Evolutionary conservation across 2,329 filamentous ascomycete genomes (phyloP).

Genomic region (Chrysoporthe puriensis): DNA sequence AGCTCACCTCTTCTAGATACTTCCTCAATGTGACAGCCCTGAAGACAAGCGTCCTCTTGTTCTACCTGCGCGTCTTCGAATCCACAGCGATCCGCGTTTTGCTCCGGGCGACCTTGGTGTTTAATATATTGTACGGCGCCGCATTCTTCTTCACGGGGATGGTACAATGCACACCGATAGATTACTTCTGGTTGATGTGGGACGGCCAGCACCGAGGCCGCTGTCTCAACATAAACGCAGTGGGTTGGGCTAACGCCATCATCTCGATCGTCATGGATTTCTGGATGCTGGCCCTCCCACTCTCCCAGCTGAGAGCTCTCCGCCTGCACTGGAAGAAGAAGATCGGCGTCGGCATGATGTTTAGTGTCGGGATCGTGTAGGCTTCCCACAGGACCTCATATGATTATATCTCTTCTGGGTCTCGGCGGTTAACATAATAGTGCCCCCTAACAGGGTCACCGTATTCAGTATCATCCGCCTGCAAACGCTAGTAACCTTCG

Average conservation of each 20-base stretch:
- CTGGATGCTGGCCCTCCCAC: conserved; percentile 46
- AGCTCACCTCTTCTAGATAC: conserved; percentile 3
- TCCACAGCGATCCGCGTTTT: conserved; percentile 11
- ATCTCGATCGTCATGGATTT: conserved; percentile 48
- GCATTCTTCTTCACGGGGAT: conserved; percentile 40
- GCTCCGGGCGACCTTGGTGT: conserved; percentile 17
- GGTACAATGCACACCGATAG: conserved; percentile 45
- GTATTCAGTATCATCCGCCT: conserved; percentile 40
- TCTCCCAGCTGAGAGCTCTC: conserved; percentile 43
- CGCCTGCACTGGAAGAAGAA: conserved; percentile 47
- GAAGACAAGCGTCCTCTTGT: conserved; percentile 21
- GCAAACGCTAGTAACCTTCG: conserved; percentile 35
- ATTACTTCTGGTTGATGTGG: conserved; percentile 47
- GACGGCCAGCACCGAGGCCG: conserved; percentile 43
- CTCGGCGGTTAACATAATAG: neutral
- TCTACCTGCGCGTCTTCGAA: conserved; percentile 26
- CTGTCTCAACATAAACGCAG: conserved; percentile 45
- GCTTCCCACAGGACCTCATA: neutral
- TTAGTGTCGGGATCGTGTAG: conserved; percentile 46
- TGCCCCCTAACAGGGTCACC: conserved; percentile 34
- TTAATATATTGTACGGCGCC: conserved; percentile 29
- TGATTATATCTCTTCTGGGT: neutral
- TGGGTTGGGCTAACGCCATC: conserved; percentile 47
- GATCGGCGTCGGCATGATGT: conserved; percentile 47
- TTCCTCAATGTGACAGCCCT: conserved; percentile 21